phyloP scores from a whole-genome alignment of 306 rosid genomes.

The Vicia villosa region DNA sequence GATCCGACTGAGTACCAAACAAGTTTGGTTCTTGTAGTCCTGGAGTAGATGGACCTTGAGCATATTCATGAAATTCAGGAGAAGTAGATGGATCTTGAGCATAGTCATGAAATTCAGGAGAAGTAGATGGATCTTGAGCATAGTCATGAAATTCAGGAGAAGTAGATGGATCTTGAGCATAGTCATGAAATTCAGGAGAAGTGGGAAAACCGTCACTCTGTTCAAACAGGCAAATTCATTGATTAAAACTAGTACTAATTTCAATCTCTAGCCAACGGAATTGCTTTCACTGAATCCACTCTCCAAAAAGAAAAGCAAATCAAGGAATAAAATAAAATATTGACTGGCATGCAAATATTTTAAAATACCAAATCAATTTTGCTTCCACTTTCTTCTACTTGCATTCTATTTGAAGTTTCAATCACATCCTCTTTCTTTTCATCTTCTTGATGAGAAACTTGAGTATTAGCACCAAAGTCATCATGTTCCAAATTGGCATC shows the following conservation, averaged over 20 bases:
- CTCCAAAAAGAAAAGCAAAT: neutral
- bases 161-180: no score
- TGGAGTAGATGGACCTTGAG: constrained; percentile 74
- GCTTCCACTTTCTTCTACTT: constrained; percentile 42
- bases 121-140: neutral
- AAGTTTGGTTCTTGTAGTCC: constrained; percentile 64
- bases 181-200: no score
- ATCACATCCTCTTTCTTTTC: constrained; percentile 52
- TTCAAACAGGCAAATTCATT: constrained; percentile 36
- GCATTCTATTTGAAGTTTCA: constrained; percentile 42
- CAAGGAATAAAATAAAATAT: constrained; percentile 19
- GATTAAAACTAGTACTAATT: constrained; percentile 24
- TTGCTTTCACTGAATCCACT: constrained; percentile 28
- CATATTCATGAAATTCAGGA: constrained; percentile 47
- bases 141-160: no score
- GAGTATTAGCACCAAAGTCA: constrained; percentile 47
- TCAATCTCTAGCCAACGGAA: constrained; percentile 5
- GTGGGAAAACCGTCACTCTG: constrained; percentile 53
- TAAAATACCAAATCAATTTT: constrained; percentile 43
- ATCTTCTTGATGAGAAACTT: constrained; percentile 46
- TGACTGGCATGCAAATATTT: constrained; percentile 22
- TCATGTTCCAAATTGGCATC: constrained; percentile 57
- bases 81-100: constrained; percentile 61
- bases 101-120: constrained; percentile 45
- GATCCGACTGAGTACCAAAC: constrained; percentile 53